These are phyloP conservation scores for Lentithecium fluviatile DNA, from an alignment of 495 filamentous ascomycete species.

Conservation along the genomic window DNA sequence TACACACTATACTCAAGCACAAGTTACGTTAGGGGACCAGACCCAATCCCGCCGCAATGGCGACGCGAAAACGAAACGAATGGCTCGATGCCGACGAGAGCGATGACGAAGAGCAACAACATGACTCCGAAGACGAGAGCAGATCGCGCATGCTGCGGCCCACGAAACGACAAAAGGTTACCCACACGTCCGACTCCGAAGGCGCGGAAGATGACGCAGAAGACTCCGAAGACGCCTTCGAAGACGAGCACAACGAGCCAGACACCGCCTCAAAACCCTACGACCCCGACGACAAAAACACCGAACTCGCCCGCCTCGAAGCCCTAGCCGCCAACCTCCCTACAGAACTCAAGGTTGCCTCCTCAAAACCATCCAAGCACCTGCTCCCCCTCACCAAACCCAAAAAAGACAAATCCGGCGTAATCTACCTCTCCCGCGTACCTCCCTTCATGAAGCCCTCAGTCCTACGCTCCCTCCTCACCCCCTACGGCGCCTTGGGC, in stretches of 20 bases:
- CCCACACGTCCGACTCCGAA: conserved; percentile 44
- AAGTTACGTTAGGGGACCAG: too few relatives aligned
- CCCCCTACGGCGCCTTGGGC: conserved; percentile 73
- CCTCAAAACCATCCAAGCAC: conserved; percentile 43
- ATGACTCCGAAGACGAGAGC: conserved; percentile 69
- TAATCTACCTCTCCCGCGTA: conserved; percentile 85
- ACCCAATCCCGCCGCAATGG: conserved; percentile 56
- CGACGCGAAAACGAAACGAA: conserved; percentile 68
- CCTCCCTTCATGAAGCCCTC: conserved; percentile 93
- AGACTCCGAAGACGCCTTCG: conserved; percentile 29
- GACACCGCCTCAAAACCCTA: conserved; percentile 16
- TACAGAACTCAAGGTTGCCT: conserved; percentile 6
- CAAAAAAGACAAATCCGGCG: conserved; percentile 64
- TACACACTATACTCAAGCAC: too few relatives aligned
- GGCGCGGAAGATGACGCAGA: conserved; percentile 35
- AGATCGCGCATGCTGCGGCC: conserved; percentile 54
- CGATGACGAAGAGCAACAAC: conserved; percentile 60
- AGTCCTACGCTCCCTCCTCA: conserved; percentile 73
- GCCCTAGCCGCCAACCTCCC: conserved; percentile 7
- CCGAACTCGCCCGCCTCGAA: conserved; percentile 14
- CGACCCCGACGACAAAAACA: conserved; percentile 25
- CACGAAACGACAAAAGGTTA: conserved; percentile 66
- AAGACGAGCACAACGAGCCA: conserved; percentile 8
- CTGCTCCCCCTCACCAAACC: conserved; percentile 21
- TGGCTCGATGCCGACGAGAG: conserved; percentile 68